Percentiles rank a stretch among this genome's conserved stretches.
Evolutionary conservation across 2,329 filamentous ascomycete genomes (phyloP).

Genomic region (Orbilia blumenaviensis): DNA sequence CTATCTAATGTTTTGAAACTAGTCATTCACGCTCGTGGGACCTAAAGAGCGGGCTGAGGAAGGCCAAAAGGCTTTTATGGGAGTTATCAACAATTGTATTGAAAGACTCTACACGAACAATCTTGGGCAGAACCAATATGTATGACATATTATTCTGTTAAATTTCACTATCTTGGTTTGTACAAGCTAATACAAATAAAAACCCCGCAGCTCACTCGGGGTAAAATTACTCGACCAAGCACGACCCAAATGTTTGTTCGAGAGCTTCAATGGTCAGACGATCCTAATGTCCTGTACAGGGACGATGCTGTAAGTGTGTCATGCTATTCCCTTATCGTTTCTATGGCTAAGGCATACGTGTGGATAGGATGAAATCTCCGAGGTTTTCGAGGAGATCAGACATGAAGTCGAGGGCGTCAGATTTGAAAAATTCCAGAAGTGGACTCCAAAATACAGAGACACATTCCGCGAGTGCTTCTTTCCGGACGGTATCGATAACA

Average conservation of each 20-base stretch:
- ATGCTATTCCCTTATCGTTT: neutral
- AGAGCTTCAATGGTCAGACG: constrained; percentile 35
- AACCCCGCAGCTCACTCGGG: constrained; percentile 10
- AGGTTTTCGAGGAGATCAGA: constrained; percentile 33
- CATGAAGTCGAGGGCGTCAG: constrained; percentile 1
- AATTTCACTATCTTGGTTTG: neutral
- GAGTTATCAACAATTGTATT: constrained; percentile 15
- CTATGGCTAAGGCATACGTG: neutral
- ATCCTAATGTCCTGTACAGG: constrained; percentile 27
- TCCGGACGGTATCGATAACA: constrained; percentile 21
- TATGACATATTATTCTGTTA: neutral
- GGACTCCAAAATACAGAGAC: constrained; percentile 34
- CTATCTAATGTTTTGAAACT: neutral
- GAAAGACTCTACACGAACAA: constrained; percentile 22
- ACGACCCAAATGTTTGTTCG: constrained; percentile 39
- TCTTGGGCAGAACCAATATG: constrained; percentile 8
- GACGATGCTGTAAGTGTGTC: constrained; percentile 8
- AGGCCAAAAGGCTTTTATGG: constrained; percentile 21
- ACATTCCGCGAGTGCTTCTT: constrained; percentile 47
- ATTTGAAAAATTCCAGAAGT: constrained; percentile 31
- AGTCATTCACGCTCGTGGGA: constrained; percentile 44
- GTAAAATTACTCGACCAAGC: constrained; percentile 28
- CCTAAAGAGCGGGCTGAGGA: constrained; percentile 21
- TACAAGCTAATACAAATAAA: neutral
- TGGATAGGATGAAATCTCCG: constrained; percentile 32